These are phyloP conservation scores for Beta vulgaris DNA, from an alignment of 148 eudicot genomes.

Conservation along the genomic window DNA sequence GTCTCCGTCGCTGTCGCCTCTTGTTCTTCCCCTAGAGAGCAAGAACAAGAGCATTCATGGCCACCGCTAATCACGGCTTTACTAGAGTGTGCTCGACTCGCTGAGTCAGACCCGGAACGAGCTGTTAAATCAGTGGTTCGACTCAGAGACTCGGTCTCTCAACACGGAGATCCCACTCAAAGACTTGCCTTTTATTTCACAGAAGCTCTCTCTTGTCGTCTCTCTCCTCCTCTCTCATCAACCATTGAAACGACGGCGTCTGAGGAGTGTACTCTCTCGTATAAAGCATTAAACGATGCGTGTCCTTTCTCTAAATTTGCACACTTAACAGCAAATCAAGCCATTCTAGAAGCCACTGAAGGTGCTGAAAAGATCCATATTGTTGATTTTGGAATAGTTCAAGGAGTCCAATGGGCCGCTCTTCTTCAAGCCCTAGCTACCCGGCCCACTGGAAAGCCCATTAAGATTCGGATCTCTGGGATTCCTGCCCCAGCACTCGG, in stretches of 20 bases:
- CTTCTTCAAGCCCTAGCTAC: slow-evolving; percentile 84
- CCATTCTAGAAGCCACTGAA: slow-evolving; percentile 80
- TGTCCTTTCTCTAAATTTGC: slow-evolving; percentile 83
- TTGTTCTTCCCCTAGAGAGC: neutral
- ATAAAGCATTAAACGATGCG: slow-evolving; percentile 85
- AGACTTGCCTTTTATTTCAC: slow-evolving; percentile 61
- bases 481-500: slow-evolving; percentile 74
- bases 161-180: slow-evolving; percentile 60
- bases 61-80: slow-evolving; percentile 49
- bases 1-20: neutral
- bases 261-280: slow-evolving; percentile 58
- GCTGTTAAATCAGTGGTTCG: slow-evolving; percentile 42
- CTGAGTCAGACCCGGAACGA: slow-evolving; percentile 43
- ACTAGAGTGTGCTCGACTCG: slow-evolving; percentile 49
- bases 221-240: slow-evolving; percentile 18
- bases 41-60: slow-evolving; percentile 9
- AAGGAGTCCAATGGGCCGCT: slow-evolving; percentile 96
- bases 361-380: slow-evolving; percentile 59
- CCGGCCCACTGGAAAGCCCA: slow-evolving; percentile 79
- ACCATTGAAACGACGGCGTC: slow-evolving; percentile 38
- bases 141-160: slow-evolving; percentile 42
- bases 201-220: slow-evolving; percentile 49
- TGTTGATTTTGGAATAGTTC: slow-evolving; percentile 86
- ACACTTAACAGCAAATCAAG: slow-evolving; percentile 88
- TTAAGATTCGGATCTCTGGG: slow-evolving; percentile 65